Percentiles rank a stretch among this genome's conserved stretches.
phyloP scores from a whole-genome alignment of 2,329 filamentous ascomycete species.

The Didymella sp. region DNA sequence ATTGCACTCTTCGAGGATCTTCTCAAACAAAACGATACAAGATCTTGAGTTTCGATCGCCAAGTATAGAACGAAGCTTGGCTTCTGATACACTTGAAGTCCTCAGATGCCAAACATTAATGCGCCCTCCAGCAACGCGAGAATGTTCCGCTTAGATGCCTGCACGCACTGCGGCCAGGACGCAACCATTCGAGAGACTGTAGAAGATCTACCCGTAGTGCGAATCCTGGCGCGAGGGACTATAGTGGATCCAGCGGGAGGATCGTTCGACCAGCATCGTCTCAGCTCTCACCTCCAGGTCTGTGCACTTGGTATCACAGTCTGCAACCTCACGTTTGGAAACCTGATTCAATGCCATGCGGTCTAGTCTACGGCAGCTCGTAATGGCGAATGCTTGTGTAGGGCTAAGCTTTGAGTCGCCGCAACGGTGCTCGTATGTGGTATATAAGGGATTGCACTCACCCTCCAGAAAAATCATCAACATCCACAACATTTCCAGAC shows the following conservation, averaged over 20 bases:
- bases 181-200: slow-evolving; percentile 20
- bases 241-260: slow-evolving; percentile 15
- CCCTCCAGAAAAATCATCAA: slow-evolving; percentile 31
- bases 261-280: slow-evolving; percentile 41
- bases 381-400: slow-evolving; percentile 37
- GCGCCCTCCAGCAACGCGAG: slow-evolving; percentile 30
- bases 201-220: slow-evolving; percentile 32
- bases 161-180: slow-evolving; percentile 12
- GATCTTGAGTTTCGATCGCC: slow-evolving; percentile 35
- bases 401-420: slow-evolving; percentile 39
- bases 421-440: slow-evolving; percentile 4
- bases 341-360: slow-evolving; percentile 15
- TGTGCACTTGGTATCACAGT: slow-evolving; percentile 34
- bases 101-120: slow-evolving; percentile 45
- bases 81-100: slow-evolving; percentile 37
- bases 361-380: slow-evolving; percentile 10
- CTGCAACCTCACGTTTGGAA: slow-evolving; percentile 23
- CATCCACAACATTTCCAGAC: slow-evolving; percentile 42
- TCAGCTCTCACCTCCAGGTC: slow-evolving; percentile 29
- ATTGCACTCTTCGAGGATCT: neutral
- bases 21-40: neutral
- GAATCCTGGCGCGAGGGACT: slow-evolving; percentile 19
- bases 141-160: slow-evolving; percentile 23
- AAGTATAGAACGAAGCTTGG: slow-evolving; percentile 31
- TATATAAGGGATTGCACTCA: slow-evolving; percentile 38